These are phyloP conservation scores for Bothia castanella DNA, from an alignment of 1,284 basidiomycete species.

Conservation along the genomic window DNA sequence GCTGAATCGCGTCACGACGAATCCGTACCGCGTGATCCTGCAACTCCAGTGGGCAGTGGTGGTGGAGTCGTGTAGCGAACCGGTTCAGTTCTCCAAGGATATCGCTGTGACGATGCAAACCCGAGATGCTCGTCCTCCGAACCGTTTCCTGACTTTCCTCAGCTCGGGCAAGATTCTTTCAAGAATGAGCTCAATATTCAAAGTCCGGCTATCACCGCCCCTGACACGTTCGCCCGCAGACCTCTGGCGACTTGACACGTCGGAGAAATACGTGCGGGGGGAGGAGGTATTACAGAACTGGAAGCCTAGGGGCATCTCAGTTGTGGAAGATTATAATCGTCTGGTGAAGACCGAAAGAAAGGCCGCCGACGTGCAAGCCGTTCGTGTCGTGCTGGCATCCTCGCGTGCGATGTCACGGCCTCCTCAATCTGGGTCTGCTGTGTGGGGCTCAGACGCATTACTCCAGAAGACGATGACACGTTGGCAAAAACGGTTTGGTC, in stretches of 20 bases:
- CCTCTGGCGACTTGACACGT: slow-evolving; percentile 92
- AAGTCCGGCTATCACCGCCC: slow-evolving; percentile 77
- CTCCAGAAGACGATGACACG: slow-evolving; percentile 63
- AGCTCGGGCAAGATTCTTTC: slow-evolving; percentile 68
- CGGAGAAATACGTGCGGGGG: slow-evolving; percentile 88
- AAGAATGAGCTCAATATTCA: slow-evolving; percentile 80
- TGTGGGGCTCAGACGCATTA: slow-evolving; percentile 62
- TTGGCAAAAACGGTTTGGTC: slow-evolving; percentile 82
- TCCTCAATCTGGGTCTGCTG: slow-evolving; percentile 48
- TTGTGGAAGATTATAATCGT: slow-evolving; percentile 81
- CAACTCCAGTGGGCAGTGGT: slow-evolving; percentile 76
- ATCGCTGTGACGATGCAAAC: slow-evolving; percentile 82
- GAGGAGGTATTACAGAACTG: slow-evolving; percentile 82
- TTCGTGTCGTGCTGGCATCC: slow-evolving; percentile 70
- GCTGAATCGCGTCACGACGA: slow-evolving; percentile 80
- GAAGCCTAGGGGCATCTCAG: slow-evolving; percentile 83
- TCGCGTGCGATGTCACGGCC: slow-evolving; percentile 44
- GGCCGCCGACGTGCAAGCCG: slow-evolving; percentile 86
- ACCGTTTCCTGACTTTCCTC: slow-evolving; percentile 71
- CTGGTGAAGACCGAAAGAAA: slow-evolving; percentile 67
- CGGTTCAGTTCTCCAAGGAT: slow-evolving; percentile 84
- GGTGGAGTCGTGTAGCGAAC: slow-evolving; percentile 80
- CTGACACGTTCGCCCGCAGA: slow-evolving; percentile 85
- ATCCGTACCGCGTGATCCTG: slow-evolving; percentile 77
- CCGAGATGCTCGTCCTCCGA: slow-evolving; percentile 83